These are phyloP conservation scores for Cydonia oblonga DNA, from an alignment of 331 rosid species.

Conservation along the genomic window DNA sequence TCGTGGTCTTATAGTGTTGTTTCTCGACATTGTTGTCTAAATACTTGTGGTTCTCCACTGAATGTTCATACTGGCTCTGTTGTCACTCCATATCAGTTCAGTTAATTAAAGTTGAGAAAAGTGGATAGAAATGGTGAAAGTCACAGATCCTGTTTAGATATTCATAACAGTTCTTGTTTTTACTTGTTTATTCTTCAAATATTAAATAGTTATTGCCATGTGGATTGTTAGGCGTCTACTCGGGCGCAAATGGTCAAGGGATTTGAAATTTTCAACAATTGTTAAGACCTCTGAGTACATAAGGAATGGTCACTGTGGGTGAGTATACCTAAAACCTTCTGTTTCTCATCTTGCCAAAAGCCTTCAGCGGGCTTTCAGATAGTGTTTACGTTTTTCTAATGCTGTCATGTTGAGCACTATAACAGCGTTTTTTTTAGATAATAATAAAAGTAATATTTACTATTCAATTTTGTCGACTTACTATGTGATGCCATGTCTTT, in stretches of 20 bases:
- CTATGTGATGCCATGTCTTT: not conserved
- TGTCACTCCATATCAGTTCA: not conserved
- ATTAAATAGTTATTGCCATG: not conserved
- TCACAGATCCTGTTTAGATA: not conserved
- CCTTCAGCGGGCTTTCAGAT: not conserved
- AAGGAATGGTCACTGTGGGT: not conserved
- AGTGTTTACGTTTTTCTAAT: not conserved
- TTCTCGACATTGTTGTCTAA: not conserved
- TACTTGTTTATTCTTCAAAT: not conserved
- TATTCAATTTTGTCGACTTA: not conserved
- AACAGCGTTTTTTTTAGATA: not conserved
- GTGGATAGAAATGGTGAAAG: not conserved
- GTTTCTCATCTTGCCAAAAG: not conserved
- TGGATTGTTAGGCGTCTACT: not conserved
- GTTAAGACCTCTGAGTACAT: not conserved
- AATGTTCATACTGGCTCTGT: not conserved
- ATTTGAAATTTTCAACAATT: not conserved
- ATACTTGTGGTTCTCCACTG: not conserved
- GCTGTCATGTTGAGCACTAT: not conserved
- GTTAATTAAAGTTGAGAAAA: not conserved
- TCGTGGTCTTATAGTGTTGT: not conserved
- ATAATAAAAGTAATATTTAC: too few species aligned
- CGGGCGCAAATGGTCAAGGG: not conserved
- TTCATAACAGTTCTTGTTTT: not conserved
- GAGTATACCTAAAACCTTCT: not conserved